Evolutionary conservation across 78 protist species (phyloP).

Genomic region (Dictyostelium purpureum): DNA sequence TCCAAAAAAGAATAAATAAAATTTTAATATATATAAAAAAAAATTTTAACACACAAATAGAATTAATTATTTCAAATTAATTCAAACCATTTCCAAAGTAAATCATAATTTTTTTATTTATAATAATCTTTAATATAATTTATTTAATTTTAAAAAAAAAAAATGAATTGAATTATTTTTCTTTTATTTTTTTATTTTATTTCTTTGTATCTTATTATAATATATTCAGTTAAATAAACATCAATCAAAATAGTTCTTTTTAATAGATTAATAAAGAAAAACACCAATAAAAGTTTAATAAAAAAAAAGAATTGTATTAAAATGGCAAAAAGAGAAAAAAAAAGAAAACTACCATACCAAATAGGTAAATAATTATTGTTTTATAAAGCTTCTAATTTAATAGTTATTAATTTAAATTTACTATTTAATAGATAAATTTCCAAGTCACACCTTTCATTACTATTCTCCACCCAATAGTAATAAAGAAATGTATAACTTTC

Average conservation of each 20-base stretch:
- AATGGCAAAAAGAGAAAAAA: background rate
- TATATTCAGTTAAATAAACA: too few relatives aligned
- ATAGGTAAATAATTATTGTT: background rate
- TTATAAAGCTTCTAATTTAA: too few relatives aligned
- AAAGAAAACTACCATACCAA: constrained; percentile 2
- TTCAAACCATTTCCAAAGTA: background rate
- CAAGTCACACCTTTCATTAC: too few relatives aligned
- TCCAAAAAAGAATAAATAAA: background rate
- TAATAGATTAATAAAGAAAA: background rate
- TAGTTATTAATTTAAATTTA: too few relatives aligned
- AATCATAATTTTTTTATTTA: background rate
- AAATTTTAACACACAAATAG: background rate
- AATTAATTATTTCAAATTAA: background rate
- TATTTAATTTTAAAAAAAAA: background rate
- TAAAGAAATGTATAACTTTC: too few relatives aligned
- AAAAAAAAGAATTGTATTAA: background rate
- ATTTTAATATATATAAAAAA: background rate
- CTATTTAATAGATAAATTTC: too few relatives aligned
- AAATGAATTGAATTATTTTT: background rate
- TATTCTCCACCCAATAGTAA: too few relatives aligned
- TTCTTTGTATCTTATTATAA: background rate
- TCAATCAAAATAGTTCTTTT: background rate
- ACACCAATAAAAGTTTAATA: background rate
- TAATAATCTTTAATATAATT: too few relatives aligned
- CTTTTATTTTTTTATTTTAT: background rate